Percentiles rank a stretch among this genome's conserved stretches.
These are phyloP conservation scores for Plenodomus tracheiphilus DNA, from an alignment of 2,329 filamentous ascomycete genomes.

Conservation along the genomic window DNA sequence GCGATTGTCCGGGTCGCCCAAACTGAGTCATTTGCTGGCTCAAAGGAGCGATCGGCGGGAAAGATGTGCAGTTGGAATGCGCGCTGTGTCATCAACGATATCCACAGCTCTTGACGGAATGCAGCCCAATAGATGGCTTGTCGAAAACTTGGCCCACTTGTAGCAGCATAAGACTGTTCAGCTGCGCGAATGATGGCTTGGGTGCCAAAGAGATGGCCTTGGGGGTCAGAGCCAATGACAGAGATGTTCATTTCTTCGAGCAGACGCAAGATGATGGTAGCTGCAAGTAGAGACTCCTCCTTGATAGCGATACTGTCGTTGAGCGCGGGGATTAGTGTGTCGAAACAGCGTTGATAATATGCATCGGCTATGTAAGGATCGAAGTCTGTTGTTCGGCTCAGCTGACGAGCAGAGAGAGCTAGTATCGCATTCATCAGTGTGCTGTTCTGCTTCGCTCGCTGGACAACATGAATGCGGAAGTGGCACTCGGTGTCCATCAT, in stretches of 20 bases:
- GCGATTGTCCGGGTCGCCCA: constrained; percentile 50
- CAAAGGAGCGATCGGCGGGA: constrained; percentile 45
- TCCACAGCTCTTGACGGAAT: constrained; percentile 45
- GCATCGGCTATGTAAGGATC: constrained; percentile 48
- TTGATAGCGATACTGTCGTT: constrained; percentile 45
- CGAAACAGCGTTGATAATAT: constrained; percentile 48
- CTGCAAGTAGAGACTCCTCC: constrained; percentile 47
- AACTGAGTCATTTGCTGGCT: constrained; percentile 45
- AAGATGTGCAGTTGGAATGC: constrained; percentile 43
- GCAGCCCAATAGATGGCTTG: constrained; percentile 45
- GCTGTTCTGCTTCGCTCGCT: constrained; percentile 42
- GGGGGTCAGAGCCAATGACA: constrained; percentile 40
- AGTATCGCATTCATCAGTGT: constrained; percentile 50
- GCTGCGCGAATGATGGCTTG: constrained; percentile 43
- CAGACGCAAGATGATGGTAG: constrained; percentile 47
- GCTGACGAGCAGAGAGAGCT: constrained; percentile 48
- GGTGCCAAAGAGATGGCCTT: constrained; percentile 46
- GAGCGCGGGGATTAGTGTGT: constrained; percentile 46
- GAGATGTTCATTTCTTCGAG: constrained; percentile 50
- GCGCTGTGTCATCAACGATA: constrained; percentile 42
- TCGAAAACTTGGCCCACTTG: constrained; percentile 35
- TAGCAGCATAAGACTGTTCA: constrained; percentile 37
- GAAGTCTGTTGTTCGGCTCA: constrained; percentile 46
- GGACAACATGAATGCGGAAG: constrained; percentile 41
- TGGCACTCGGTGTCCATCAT: constrained; percentile 41